These are phyloP conservation scores for Phyllosticta citriasiana DNA, from an alignment of 2,329 filamentous ascomycete species.

Conservation along the genomic window DNA sequence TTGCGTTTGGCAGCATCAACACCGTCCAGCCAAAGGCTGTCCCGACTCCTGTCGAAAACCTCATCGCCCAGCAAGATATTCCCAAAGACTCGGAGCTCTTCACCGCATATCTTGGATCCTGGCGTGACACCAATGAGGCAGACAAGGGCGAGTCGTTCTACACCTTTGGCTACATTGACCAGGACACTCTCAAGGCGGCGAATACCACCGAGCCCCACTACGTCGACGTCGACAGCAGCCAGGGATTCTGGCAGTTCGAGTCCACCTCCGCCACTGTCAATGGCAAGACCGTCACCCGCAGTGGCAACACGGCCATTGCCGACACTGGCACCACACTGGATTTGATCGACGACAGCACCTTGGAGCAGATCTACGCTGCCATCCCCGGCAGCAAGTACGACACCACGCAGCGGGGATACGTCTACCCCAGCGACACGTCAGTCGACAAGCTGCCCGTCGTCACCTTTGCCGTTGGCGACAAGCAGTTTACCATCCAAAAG, in stretches of 20 bases:
- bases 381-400: conserved; percentile 51
- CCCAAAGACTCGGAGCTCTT: conserved; percentile 47
- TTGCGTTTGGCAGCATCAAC: conserved; percentile 57
- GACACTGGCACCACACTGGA: conserved; percentile 64
- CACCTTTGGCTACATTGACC: conserved; percentile 63
- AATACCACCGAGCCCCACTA: conserved; percentile 49
- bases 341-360: conserved; percentile 52
- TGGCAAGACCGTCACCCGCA: conserved; percentile 40
- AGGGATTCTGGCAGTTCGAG: conserved; percentile 60
- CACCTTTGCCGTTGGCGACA: conserved; percentile 53
- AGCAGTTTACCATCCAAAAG: conserved; percentile 51
- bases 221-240: conserved; percentile 50
- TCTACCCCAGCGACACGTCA: conserved; percentile 48
- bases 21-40: conserved; percentile 47
- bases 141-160: conserved; percentile 50
- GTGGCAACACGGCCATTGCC: conserved; percentile 55
- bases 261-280: conserved; percentile 50
- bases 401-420: conserved; percentile 48
- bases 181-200: conserved; percentile 46
- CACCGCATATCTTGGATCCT: conserved; percentile 52
- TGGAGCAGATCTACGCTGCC: conserved; percentile 51
- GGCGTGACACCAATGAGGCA: conserved; percentile 38
- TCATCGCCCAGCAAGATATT: conserved; percentile 51
- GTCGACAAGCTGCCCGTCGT: conserved; percentile 49
- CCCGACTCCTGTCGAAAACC: conserved; percentile 57